Evolutionary conservation across 2,329 filamentous ascomycete species (phyloP).

Genomic region (Fusarium sp.): DNA sequence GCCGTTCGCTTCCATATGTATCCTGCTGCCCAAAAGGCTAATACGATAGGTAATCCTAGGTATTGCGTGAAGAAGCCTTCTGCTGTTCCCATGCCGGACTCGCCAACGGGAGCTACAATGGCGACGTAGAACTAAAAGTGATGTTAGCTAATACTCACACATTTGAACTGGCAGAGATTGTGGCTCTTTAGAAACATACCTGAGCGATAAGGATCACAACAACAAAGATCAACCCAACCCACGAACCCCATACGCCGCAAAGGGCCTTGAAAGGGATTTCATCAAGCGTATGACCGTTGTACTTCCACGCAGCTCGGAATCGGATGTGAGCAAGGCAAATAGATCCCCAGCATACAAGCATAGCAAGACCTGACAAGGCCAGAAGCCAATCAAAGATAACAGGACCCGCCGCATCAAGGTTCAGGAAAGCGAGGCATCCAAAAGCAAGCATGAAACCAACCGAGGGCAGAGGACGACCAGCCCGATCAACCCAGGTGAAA

Average conservation of each 20-base stretch:
- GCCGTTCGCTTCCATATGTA: conserved; percentile 76
- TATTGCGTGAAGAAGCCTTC: conserved; percentile 69
- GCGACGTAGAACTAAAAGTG: conserved; percentile 55
- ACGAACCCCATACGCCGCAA: conserved; percentile 75
- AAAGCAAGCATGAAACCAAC: conserved; percentile 63
- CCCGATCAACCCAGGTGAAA: conserved; percentile 68
- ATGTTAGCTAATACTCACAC: not conserved
- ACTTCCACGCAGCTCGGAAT: conserved; percentile 73
- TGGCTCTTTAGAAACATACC: conserved; percentile 46
- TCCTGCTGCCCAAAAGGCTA: conserved; percentile 69
- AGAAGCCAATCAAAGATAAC: conserved; percentile 76
- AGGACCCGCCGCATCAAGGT: conserved; percentile 61
- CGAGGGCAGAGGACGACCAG: conserved; percentile 65
- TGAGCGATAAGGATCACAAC: conserved; percentile 68
- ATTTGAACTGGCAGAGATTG: accelerated
- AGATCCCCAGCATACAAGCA: conserved; percentile 76
- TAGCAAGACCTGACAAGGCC: conserved; percentile 73
- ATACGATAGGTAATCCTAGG: conserved; percentile 67
- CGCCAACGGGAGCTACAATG: conserved; percentile 59
- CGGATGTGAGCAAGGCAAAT: conserved; percentile 75
- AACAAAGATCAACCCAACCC: conserved; percentile 72
- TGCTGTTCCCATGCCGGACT: conserved; percentile 55
- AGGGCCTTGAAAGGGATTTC: conserved; percentile 75
- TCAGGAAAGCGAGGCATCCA: conserved; percentile 65
- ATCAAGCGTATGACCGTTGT: conserved; percentile 71